Evolutionary conservation across 1,284 basidiomycete genomes (phyloP).

Genomic region (Ustilago esculenta): DNA sequence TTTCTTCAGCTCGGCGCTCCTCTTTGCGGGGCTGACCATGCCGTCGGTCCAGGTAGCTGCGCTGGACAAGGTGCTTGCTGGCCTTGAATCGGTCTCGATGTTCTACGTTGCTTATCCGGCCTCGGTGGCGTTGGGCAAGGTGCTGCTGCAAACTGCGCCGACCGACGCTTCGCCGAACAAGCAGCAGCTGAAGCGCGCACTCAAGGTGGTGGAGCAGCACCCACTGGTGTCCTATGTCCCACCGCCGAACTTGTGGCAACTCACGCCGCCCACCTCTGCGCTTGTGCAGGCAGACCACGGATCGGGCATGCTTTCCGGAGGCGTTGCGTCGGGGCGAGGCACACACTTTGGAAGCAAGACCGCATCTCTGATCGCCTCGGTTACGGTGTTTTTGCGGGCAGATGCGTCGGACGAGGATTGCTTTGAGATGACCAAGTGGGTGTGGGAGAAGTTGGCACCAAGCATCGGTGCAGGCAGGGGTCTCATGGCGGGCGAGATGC

Average conservation of each 20-base stretch:
- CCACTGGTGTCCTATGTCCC: constrained; percentile 54
- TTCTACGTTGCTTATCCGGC: constrained; percentile 62
- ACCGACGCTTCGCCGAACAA: constrained; percentile 15
- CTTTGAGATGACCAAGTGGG: constrained; percentile 59
- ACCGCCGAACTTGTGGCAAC: constrained; percentile 61
- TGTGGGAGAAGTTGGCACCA: constrained; percentile 59
- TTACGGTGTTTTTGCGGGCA: constrained; percentile 49
- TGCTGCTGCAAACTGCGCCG: constrained; percentile 63
- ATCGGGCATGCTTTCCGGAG: constrained; percentile 38
- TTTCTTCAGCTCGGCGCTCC: constrained; percentile 58
- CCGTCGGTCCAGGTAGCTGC: constrained; percentile 61
- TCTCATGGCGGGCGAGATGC: constrained; percentile 52
- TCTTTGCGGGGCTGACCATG: constrained; percentile 54
- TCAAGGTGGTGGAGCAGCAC: constrained; percentile 58
- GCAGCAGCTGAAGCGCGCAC: constrained; percentile 47
- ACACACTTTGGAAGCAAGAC: constrained; percentile 53
- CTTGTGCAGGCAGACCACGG: constrained; percentile 31
- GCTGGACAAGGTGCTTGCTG: constrained; percentile 65
- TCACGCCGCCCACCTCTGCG: constrained; percentile 59
- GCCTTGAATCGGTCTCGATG: constrained; percentile 62
- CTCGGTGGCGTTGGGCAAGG: constrained; percentile 57
- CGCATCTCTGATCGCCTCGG: constrained; percentile 54
- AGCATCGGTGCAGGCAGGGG: constrained; percentile 55
- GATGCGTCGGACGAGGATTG: constrained; percentile 55
- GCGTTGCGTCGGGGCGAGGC: constrained; percentile 12